Base-by-base conservation (phyloP, 192 early-diverging fungal species). In the Coemansia sp. region DNA sequence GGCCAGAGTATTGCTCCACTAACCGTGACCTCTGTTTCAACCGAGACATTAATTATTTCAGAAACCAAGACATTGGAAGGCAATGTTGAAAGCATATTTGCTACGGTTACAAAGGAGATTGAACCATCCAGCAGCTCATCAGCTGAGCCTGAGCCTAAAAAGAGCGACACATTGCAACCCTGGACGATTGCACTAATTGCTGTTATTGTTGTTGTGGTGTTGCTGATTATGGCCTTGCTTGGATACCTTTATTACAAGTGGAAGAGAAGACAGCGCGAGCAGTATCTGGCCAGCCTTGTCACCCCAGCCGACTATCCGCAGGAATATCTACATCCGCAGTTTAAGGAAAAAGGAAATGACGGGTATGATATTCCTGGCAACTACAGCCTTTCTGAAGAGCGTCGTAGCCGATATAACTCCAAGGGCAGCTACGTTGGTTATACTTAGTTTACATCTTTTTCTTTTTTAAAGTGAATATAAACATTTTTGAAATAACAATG, bases 381-480 rank as follows among this genome's bases (percentile, higher is more conserved):
- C 14, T 34, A 54, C 52, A 54, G 4, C 25, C 25, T 28, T 5
- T n/a, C 52, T 0, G 52, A 54, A 54, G 52, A 54, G 28, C 20
- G 26, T 14, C 55, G 38, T 11, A 65, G 46, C 14, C 44, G 40
- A 19, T 46, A 34, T 44, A 47, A 50, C 31, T 65, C 46, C 34
- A 57, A 57, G 7, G 55, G 55, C 31, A 57, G 55, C 55, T 57
- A 57, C 3, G 55, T 20, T 3, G 55, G 55, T 9, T 57, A 57
- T 31, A 57, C 22, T 14, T 57, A 34, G 7, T 38, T 4, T 4
- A 21, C 0, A n/a, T 9, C 3, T 54, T 54, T 10, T 28, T 22
- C 1, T 21, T 48, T 21, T n/a, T 26, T 3, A 26, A 6, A 34
- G 31, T 8, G 31, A 34, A 34, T 34, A 34, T 34, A 34, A 34